A percentile compares a stretch with the other conserved stretches of the same genome.
These are phyloP conservation scores for Tephrocybe sp. DNA, from an alignment of 768 basidiomycete genomes.

Conservation along the genomic window DNA sequence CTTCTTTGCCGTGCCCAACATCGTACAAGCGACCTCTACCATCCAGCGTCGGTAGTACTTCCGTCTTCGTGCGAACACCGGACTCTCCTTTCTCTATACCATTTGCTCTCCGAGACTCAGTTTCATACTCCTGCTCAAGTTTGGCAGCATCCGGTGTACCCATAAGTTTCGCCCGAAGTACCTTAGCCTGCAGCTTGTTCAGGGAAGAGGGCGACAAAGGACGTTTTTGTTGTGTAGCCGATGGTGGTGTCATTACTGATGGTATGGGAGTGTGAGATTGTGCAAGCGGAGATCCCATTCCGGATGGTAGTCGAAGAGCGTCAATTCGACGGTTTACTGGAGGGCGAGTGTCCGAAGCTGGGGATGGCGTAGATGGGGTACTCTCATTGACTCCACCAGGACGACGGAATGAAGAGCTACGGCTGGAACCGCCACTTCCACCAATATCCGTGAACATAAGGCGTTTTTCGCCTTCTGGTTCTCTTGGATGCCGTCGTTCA, in stretches of 20 bases:
- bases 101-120: conserved; percentile 52
- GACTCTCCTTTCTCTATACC: conserved; percentile 40
- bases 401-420: conserved; percentile 86
- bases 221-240: conserved; percentile 33
- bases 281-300: conserved; percentile 54
- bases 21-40: conserved; percentile 86
- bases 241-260: conserved; percentile 81
- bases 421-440: conserved; percentile 66
- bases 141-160: conserved; percentile 71
- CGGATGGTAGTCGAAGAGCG: conserved; percentile 60
- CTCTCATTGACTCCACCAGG: conserved; percentile 66
- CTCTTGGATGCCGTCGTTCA: conserved; percentile 28
- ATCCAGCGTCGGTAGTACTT: conserved; percentile 90
- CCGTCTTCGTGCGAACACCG: conserved; percentile 60
- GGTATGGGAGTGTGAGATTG: conserved; percentile 85
- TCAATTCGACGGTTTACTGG: conserved; percentile 55
- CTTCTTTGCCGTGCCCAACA: conserved; percentile 77
- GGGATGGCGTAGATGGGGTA: conserved; percentile 62
- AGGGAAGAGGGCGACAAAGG: conserved; percentile 75
- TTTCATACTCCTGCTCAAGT: conserved; percentile 86
- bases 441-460: conserved; percentile 70
- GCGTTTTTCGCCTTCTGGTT: conserved; percentile 49
- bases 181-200: conserved; percentile 91
- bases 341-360: conserved; percentile 36
- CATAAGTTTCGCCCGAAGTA: conserved; percentile 88